Base-by-base conservation (phyloP, 768 basidiomycete genomes). In the Russula vinacea region DNA sequence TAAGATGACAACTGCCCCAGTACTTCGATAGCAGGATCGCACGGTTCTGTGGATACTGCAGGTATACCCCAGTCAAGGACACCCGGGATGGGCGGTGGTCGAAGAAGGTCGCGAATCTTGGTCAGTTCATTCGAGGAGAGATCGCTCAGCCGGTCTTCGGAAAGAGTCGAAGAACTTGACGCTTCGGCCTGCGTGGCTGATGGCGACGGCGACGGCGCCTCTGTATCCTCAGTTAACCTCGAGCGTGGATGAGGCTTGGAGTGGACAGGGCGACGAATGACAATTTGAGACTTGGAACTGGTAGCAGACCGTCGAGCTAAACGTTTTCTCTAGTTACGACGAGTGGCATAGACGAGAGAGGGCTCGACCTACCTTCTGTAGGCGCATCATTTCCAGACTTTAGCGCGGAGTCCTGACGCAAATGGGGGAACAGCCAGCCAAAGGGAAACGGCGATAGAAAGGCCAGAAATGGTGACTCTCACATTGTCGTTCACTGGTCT, bases 1-100 rank as follows among this genome's bases (percentile, higher is more conserved):
- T 24, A 42, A 24, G 16, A 35, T 19, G 26, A 16, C n/a, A 26
- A 49, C 16, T 45, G 5, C 13, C 33, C 11, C 4, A 71, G 78
- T 67, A 89, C 91, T 70, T 84, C 79, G 54, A 91, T 79, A 4
- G 78, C 80, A 8, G 87, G 81, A 69, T 91, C 84, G 62, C 84
- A 86, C 1, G 83, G 77, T 54, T 78, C 78, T 0, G 76, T 74
- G 0, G 85, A 76, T 54, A 79, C 78, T 0, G 84, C 78, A 0
- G 90, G 88, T 64, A 94, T 90, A 6, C 90, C 92, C 86, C 90
- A 94, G 69, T 92, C 84, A 1, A 76, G 77, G 3, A 86, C 68
- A 26, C 84, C 88, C 1, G 83, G 78, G 64, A 90, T 86, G 1
- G 83, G 78, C 19, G 85, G 83, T 5, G 90, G 91, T 14, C 74